Percentiles rank a stretch among this genome's conserved stretches.
phyloP scores from a whole-genome alignment of 1,139 yeast genomes.

The Meyerozyma carpophila region DNA sequence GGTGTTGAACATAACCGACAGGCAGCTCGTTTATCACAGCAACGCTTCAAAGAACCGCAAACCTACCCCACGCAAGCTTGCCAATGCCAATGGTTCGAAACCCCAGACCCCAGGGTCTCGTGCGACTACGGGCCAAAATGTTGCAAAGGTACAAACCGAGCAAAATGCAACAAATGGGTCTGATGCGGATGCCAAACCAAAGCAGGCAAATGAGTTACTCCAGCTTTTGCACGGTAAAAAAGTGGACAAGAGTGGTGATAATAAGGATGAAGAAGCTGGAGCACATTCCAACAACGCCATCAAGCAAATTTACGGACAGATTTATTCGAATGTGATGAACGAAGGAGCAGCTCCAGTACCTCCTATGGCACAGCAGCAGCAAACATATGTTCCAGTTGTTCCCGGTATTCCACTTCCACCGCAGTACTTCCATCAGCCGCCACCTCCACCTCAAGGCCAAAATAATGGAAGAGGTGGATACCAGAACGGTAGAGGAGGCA shows the following conservation, averaged over 20 bases:
- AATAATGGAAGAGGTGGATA: neutral
- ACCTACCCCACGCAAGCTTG: conserved; percentile 19
- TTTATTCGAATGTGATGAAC: conserved; percentile 39
- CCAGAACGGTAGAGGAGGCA: conserved; percentile 16
- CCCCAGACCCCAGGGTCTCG: neutral
- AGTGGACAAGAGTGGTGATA: conserved; percentile 11
- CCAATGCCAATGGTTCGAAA: conserved; percentile 9
- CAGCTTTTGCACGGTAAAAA: conserved; percentile 29
- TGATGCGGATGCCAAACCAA: conserved; percentile 7
- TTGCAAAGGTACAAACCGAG: neutral
- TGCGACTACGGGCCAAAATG: neutral
- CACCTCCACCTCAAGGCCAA: neutral
- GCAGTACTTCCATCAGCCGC: conserved; percentile 21
- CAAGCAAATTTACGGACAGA: conserved; percentile 46
- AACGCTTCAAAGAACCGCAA: conserved; percentile 53
- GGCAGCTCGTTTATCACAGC: conserved; percentile 73
- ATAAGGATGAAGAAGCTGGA: conserved; percentile 18
- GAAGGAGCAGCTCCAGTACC: conserved; percentile 22
- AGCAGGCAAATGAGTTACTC: conserved; percentile 30
- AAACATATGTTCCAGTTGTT: conserved; percentile 12
- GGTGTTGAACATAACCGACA: conserved; percentile 68
- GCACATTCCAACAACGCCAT: conserved; percentile 34
- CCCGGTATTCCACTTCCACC: conserved; percentile 31
- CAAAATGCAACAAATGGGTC: conserved; percentile 2
- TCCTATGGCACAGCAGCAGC: conserved; percentile 6